Evolutionary conservation across 2,329 filamentous ascomycete species (phyloP).

Genomic region (Ophiosphaerella korrae): DNA sequence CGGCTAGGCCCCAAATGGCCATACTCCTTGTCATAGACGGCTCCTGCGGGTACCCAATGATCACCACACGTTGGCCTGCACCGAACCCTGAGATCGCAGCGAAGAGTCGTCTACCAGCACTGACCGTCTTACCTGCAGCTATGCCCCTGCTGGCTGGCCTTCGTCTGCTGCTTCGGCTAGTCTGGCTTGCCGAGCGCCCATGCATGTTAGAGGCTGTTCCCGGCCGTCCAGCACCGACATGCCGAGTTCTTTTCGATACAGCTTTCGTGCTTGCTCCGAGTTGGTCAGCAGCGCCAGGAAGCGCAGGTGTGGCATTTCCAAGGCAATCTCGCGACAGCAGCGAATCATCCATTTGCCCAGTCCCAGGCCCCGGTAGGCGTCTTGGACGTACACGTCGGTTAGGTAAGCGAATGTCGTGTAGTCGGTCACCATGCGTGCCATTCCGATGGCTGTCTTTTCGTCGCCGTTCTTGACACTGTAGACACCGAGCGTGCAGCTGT

Average conservation of each 20-base stretch:
- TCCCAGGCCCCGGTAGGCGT: slow-evolving; percentile 64
- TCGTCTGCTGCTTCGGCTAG: slow-evolving; percentile 16
- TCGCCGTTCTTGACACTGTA: slow-evolving; percentile 18
- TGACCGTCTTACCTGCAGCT: slow-evolving; percentile 10
- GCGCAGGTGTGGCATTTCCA: slow-evolving; percentile 65
- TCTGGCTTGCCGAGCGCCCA: slow-evolving; percentile 31
- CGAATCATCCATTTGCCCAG: slow-evolving; percentile 69
- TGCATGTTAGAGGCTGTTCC: slow-evolving; percentile 26
- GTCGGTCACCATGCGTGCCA: slow-evolving; percentile 71
- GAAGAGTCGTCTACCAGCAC: slow-evolving; percentile 26
- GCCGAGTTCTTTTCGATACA: slow-evolving; percentile 36
- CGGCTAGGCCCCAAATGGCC: slow-evolving; percentile 23
- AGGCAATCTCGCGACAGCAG: slow-evolving; percentile 62
- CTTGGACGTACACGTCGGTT: slow-evolving; percentile 70
- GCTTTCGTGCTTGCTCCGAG: slow-evolving; percentile 26
- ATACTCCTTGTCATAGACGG: slow-evolving; percentile 24
- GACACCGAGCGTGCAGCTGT: slow-evolving; percentile 41
- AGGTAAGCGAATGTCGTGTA: slow-evolving; percentile 70
- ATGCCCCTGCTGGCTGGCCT: slow-evolving; percentile 2
- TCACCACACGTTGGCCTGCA: slow-evolving; percentile 26
- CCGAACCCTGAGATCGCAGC: slow-evolving; percentile 24
- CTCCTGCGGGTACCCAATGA: slow-evolving; percentile 14
- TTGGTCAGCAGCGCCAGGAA: slow-evolving; percentile 36
- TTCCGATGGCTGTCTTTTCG: slow-evolving; percentile 56
- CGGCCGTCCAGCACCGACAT: slow-evolving; percentile 29